Base-by-base conservation (phyloP, 768 basidiomycete genomes). In the Mycena sanguinolenta region DNA sequence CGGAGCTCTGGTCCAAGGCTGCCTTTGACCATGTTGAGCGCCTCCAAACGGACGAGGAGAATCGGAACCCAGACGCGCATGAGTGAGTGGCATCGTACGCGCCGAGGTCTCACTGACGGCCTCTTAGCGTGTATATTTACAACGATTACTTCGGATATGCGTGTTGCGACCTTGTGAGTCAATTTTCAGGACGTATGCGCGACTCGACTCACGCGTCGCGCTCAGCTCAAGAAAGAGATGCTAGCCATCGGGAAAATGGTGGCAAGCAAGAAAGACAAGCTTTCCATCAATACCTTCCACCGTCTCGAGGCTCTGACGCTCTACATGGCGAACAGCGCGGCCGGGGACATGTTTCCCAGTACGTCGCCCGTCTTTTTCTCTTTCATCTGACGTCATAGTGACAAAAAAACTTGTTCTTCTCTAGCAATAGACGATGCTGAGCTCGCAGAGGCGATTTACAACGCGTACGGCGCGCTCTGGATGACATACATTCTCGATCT, bases 101-200 rank as follows among this genome's bases (percentile, higher is more conserved):
- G 6, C 39, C 21, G 10, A 17, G 16, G 39, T 13, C 6, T 2
- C 17, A 17, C 65, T 44, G 50, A 60, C 6, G 14, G 3, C 30
- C n/a, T 6, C 44, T 21, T 21, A 70, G 68, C 23, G 1, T 70
- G 2, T 63, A 70, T 39, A 60, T 70, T 13, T 70, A 70, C 68
- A 70, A 70, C 50, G 68, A 70, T 58, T 70, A 70, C 63, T 70
- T 70, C 14, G 68, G 68, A 32, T 70, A 70, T 52, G 68, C 68
- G 49, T 70, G 68, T 27, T 70, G 68, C 32, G 68, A 70, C 50
- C 23, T 70, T 46, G 68, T 64, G 28, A 17, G 63, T 30, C 12
- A 1, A 0, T 53, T n/a, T 55, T 13, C 13, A 0, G 7, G 38
- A 14, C 17, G n/a, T 38, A 52, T 34, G 19, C 25, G 10, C 44